Conservation (phyloP, 345 rosid genomes). For the Lepidium didymum region DNA sequence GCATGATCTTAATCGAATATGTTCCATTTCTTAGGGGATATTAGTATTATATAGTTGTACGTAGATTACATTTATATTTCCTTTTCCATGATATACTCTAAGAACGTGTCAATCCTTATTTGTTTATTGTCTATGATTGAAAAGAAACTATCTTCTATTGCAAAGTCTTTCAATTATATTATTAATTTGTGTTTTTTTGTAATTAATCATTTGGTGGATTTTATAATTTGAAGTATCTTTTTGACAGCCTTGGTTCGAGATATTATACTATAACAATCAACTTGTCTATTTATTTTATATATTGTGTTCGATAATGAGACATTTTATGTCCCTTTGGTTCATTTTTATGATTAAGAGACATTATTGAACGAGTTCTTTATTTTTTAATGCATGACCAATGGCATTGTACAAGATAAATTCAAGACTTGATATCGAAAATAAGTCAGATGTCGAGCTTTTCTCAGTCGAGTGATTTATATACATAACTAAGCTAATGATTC, state of each 20-base stretch:
- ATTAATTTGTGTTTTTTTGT: neutral
- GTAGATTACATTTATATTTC: conserved; percentile 8
- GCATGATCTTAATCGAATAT: conserved; percentile 32
- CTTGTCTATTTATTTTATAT: conserved; percentile 14
- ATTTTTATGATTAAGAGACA: neutral
- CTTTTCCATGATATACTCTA: conserved; percentile 25
- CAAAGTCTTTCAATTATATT: conserved; percentile 21
- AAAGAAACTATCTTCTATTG: conserved; percentile 13
- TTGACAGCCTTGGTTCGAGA: conserved; percentile 27
- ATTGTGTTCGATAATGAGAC: conserved; percentile 19
- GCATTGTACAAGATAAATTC: neutral
- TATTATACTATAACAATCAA: conserved; percentile 16
- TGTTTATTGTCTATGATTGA: conserved; percentile 19
- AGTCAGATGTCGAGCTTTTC: too few relatives aligned
- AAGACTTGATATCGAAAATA: too few relatives aligned
- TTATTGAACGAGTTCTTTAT: neutral
- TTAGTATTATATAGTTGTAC: conserved; percentile 7
- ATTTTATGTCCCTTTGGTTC: conserved; percentile 19
- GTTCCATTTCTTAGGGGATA: conserved; percentile 19
- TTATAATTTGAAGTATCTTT: conserved; percentile 21
- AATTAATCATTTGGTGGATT: conserved; percentile 18
- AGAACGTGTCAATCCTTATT: conserved; percentile 18
- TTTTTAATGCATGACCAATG: conserved; percentile 21
- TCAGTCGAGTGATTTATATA: too few relatives aligned
- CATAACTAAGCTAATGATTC: too few relatives aligned